phyloP scores from a whole-genome alignment of 2,329 filamentous ascomycete genomes.

The Spiromastix sp. region DNA sequence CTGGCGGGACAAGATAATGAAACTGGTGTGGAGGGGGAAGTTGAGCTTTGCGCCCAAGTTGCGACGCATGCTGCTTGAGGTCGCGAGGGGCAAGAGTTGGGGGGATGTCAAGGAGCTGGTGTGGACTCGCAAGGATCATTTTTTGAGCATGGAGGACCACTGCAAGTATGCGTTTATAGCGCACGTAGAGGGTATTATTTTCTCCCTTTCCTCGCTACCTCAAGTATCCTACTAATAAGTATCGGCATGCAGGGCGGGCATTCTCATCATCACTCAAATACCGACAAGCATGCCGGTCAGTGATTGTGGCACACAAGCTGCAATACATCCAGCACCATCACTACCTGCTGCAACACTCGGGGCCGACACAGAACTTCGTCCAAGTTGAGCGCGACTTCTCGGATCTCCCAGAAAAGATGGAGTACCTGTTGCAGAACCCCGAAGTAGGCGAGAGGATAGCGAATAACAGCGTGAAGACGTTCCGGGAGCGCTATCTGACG shows the following conservation, averaged over 20 bases:
- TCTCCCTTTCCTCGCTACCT: neutral
- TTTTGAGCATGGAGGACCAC: slow-evolving; percentile 41
- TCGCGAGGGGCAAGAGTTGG: slow-evolving; percentile 33
- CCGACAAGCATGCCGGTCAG: slow-evolving; percentile 38
- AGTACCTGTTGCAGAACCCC: slow-evolving; percentile 27
- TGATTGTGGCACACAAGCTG: slow-evolving; percentile 39
- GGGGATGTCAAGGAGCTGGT: slow-evolving; percentile 35
- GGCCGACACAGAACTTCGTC: slow-evolving; percentile 39
- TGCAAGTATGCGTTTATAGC: slow-evolving; percentile 44
- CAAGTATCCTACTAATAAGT: too few relatives aligned
- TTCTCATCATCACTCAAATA: slow-evolving; percentile 44
- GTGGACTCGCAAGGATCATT: slow-evolving; percentile 31
- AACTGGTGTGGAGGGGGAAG: slow-evolving; percentile 42
- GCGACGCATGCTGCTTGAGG: slow-evolving; percentile 30
- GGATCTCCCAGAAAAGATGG: slow-evolving; percentile 37
- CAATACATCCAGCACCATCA: slow-evolving; percentile 40
- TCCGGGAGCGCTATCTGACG: slow-evolving; percentile 41
- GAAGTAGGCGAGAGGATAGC: slow-evolving; percentile 35
- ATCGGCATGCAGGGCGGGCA: slow-evolving; percentile 26
- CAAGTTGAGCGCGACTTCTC: slow-evolving; percentile 44
- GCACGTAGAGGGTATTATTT: slow-evolving; percentile 38
- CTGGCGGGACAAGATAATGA: slow-evolving; percentile 28
- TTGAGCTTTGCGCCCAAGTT: slow-evolving; percentile 32
- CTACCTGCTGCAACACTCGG: slow-evolving; percentile 32
- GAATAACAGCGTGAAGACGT: slow-evolving; percentile 34